These are phyloP conservation scores for Cladosporium sp. DNA, from an alignment of 2,329 filamentous ascomycete genomes.

Conservation along the genomic window DNA sequence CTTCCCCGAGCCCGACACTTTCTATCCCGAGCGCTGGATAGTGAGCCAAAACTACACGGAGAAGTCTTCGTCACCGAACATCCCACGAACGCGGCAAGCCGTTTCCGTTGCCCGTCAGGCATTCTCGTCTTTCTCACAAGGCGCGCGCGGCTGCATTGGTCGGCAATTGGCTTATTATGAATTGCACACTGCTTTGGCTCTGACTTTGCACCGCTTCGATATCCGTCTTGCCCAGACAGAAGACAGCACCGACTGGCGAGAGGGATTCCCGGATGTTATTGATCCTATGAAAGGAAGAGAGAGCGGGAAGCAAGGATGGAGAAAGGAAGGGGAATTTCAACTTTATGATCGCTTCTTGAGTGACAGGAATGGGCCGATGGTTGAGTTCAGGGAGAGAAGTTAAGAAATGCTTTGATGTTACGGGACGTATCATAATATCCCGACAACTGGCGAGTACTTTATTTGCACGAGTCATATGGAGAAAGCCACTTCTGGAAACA, in stretches of 20 bases:
- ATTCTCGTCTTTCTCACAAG: conserved; percentile 73
- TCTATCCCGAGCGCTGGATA: conserved; percentile 34
- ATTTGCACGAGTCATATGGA: not conserved
- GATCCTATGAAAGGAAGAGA: not conserved
- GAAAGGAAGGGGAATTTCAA: conserved; percentile 64
- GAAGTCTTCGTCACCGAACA: not conserved
- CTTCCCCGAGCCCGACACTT: conserved; percentile 31
- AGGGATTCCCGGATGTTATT: not conserved
- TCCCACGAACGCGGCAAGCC: conserved; percentile 11
- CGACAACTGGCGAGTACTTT: not conserved
- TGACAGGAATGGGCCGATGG: conserved; percentile 68
- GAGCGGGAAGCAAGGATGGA: conserved; percentile 42
- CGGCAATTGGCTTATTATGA: conserved; percentile 46
- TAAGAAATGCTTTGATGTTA: not conserved
- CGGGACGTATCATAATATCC: not conserved
- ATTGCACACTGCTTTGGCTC: conserved; percentile 27
- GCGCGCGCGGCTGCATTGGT: conserved; percentile 70
- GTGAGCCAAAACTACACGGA: not conserved
- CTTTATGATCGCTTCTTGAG: conserved; percentile 72
- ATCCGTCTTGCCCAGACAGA: not conserved
- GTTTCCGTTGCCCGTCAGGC: conserved; percentile 42
- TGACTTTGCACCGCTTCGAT: conserved; percentile 22
- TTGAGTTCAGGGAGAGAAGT: conserved; percentile 50
- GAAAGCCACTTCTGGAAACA: not conserved
- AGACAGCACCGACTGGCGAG: not conserved